Evolutionary conservation across 108 stramenopile genomes (phyloP).

Genomic region (Cyclotella distinguenda): DNA sequence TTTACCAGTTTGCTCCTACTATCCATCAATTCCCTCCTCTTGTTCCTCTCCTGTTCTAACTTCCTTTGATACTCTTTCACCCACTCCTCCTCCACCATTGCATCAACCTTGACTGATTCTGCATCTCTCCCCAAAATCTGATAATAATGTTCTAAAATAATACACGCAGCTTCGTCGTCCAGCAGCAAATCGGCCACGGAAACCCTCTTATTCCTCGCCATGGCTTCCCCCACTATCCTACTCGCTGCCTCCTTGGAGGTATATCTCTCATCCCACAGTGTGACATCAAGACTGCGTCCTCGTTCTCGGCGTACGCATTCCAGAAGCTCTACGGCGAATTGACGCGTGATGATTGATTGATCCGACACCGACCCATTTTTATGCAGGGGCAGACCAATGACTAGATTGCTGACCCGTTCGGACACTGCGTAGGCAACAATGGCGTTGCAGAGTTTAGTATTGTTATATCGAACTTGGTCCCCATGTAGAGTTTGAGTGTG

Average conservation of each 20-base stretch:
- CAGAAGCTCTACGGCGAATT: constrained; percentile 55
- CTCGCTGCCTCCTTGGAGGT: constrained; percentile 79
- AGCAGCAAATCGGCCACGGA: constrained; percentile 40
- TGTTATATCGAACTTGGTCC: constrained; percentile 31
- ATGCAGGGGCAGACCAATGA: constrained; percentile 78
- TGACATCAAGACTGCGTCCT: constrained; percentile 43
- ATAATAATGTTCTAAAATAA: constrained; percentile 83
- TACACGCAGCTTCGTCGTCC: constrained; percentile 82
- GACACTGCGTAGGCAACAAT: constrained; percentile 46
- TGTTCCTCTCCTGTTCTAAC: constrained; percentile 18
- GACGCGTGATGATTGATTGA: constrained; percentile 65
- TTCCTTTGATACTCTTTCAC: constrained; percentile 12
- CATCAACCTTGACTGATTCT: constrained; percentile 21
- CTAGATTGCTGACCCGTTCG: constrained; percentile 63
- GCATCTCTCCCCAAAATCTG: constrained; percentile 55
- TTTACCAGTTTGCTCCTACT: constrained; percentile 17
- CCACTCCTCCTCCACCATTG: constrained; percentile 28
- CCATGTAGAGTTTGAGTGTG: background rate
- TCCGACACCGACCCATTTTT: constrained; percentile 78
- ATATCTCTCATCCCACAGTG: constrained; percentile 83
- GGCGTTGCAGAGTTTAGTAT: constrained; percentile 38
- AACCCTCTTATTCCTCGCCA: constrained; percentile 29
- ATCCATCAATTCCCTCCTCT: constrained; percentile 13
- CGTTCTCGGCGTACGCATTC: constrained; percentile 18
- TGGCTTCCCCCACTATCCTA: constrained; percentile 43